Evolutionary conservation across 2,329 filamentous ascomycete genomes (phyloP).

Genomic region (Fusarium sp.): DNA sequence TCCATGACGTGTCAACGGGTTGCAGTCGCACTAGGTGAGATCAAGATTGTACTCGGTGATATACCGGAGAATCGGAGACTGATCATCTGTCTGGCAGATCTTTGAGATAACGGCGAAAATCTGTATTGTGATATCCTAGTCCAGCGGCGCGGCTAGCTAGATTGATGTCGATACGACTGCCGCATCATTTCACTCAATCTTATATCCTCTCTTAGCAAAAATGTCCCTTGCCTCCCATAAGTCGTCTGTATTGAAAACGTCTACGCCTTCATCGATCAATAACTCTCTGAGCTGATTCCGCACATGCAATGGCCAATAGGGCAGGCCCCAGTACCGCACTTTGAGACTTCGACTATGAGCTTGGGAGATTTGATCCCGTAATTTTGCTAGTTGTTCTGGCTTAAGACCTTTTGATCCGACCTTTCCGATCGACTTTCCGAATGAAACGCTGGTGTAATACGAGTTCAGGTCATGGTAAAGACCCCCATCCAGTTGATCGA

Average conservation of each 20-base stretch:
- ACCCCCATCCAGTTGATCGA: constrained; percentile 56
- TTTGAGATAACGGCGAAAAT: constrained; percentile 10
- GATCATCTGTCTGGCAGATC: constrained; percentile 10
- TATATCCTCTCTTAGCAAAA: constrained; percentile 16
- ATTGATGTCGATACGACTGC: background rate
- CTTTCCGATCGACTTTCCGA: constrained; percentile 65
- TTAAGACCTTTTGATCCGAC: constrained; percentile 60
- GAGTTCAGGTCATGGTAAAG: constrained; percentile 67
- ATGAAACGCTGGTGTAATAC: constrained; percentile 73
- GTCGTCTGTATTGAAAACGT: constrained; percentile 73
- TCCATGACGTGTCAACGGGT: constrained; percentile 40
- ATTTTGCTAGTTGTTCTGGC: constrained; percentile 55
- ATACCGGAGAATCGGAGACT: constrained; percentile 47
- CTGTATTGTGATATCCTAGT: background rate
- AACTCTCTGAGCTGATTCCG: constrained; percentile 69
- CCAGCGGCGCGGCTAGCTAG: background rate
- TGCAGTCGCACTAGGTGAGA: constrained; percentile 17
- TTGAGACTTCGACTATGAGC: constrained; percentile 68
- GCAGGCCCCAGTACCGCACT: constrained; percentile 71
- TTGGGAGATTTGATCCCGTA: constrained; percentile 60
- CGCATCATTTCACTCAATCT: constrained; percentile 1
- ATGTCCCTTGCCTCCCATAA: constrained; percentile 54
- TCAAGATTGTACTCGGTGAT: constrained; percentile 44
- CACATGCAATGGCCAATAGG: constrained; percentile 66
- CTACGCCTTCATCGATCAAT: constrained; percentile 67